Evolutionary conservation across 2,329 filamentous ascomycete genomes (phyloP).

Genomic region (Dactylellina sp.): DNA sequence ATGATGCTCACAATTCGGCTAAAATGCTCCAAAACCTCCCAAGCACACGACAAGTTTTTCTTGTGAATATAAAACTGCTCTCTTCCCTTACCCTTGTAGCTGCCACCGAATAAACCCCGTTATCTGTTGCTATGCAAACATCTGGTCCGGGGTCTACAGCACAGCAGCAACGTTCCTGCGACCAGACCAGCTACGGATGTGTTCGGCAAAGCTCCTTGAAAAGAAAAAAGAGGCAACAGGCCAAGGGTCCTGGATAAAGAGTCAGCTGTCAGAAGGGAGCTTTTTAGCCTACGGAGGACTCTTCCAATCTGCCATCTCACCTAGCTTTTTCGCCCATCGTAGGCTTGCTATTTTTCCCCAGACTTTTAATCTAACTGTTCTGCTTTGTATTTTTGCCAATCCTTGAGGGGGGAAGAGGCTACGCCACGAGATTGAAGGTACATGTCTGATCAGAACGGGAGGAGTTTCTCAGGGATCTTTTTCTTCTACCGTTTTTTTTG

Average conservation of each 20-base stretch:
- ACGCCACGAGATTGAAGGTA: conserved; percentile 1
- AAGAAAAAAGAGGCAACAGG: too few species aligned
- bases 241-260: too few species aligned
- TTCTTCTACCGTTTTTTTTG: neutral
- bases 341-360: too few species aligned
- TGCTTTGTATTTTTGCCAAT: neutral
- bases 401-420: neutral
- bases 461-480: conserved; percentile 20
- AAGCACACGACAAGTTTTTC: conserved; percentile 1
- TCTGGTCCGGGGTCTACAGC: too few species aligned
- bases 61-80: conserved; percentile 5
- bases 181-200: too few species aligned
- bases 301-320: conserved; percentile 8
- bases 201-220: too few species aligned
- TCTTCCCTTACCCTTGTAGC: too few species aligned
- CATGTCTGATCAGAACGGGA: too few species aligned
- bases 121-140: too few species aligned
- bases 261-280: neutral
- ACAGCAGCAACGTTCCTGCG: too few species aligned
- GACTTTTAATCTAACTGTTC: conserved; percentile 49
- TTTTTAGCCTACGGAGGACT: conserved; percentile 33
- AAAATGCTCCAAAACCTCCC: neutral
- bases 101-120: too few species aligned
- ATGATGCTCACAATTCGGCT: neutral
- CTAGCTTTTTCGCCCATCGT: too few species aligned